phyloP scores from a whole-genome alignment of 2,329 filamentous ascomycete species.

The Fragosphaeria purpurea region DNA sequence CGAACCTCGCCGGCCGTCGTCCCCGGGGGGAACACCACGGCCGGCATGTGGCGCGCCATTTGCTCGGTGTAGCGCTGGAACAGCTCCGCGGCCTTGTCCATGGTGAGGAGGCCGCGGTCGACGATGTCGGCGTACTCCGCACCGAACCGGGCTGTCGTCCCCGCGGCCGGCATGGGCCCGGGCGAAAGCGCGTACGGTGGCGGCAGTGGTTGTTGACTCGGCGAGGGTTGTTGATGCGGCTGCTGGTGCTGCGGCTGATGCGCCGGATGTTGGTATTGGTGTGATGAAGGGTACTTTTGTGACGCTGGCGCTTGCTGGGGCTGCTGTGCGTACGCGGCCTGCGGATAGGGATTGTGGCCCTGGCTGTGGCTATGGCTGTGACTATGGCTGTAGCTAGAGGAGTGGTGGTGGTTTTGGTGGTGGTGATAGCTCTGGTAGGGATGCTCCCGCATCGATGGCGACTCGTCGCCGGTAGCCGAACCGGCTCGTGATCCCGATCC shows the following conservation, averaged over 20 bases:
- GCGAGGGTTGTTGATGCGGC: conserved; percentile 8
- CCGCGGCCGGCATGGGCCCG: background rate
- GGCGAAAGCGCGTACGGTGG: background rate
- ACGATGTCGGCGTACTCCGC: conserved; percentile 37
- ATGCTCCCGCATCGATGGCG: conserved; percentile 5
- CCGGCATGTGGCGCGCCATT: conserved; percentile 53
- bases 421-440: conserved; percentile 6
- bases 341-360: background rate
- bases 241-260: conserved; percentile 5
- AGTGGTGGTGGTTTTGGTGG: background rate
- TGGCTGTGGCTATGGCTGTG: conserved; percentile 5
- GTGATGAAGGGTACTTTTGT: background rate
- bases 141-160: conserved; percentile 11
- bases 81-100: conserved; percentile 43
- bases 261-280: conserved; percentile 6
- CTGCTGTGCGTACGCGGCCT: too few species aligned
- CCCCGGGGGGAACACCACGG: conserved; percentile 47
- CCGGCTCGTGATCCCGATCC: conserved; percentile 1
- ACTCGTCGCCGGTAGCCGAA: conserved; percentile 5
- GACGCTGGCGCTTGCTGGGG: background rate
- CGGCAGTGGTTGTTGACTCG: conserved; percentile 1
- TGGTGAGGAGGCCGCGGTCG: conserved; percentile 48
- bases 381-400: conserved; percentile 2
- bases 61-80: conserved; percentile 49
- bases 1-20: conserved; percentile 47